These are phyloP conservation scores for Pseudogymnoascus sp. DNA, from an alignment of 2,329 filamentous ascomycete genomes.

Conservation along the genomic window DNA sequence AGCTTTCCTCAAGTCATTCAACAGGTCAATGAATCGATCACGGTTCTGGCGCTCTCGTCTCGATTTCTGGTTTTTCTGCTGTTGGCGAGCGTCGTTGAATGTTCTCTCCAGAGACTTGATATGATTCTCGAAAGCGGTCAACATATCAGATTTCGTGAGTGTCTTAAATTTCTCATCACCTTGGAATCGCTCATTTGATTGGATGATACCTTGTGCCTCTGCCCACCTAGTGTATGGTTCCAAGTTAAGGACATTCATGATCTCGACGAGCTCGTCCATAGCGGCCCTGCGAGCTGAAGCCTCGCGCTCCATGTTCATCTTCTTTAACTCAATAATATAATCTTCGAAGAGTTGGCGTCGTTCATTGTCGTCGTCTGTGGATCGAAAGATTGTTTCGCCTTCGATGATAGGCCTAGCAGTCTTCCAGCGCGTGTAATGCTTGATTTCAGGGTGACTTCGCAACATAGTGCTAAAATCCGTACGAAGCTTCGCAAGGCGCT, in stretches of 20 bases:
- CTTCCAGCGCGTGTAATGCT: conserved; percentile 94
- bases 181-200: conserved; percentile 68
- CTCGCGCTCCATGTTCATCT: conserved; percentile 69
- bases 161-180: conserved; percentile 77
- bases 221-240: conserved; percentile 94
- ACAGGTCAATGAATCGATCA: conserved; percentile 68
- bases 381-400: conserved; percentile 89
- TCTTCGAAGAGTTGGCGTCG: conserved; percentile 87
- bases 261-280: conserved; percentile 70
- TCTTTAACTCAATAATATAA: conserved; percentile 80
- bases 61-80: conserved; percentile 72
- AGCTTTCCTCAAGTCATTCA: conserved; percentile 64
- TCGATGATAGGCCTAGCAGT: conserved; percentile 91
- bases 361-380: conserved; percentile 79
- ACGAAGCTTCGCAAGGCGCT: conserved; percentile 83
- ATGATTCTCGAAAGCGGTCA: conserved; percentile 89
- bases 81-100: conserved; percentile 85
- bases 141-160: conserved; percentile 80
- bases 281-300: conserved; percentile 65
- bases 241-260: conserved; percentile 72
- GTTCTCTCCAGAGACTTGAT: conserved; percentile 86
- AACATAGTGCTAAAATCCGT: conserved; percentile 95
- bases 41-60: conserved; percentile 80
- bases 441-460: conserved; percentile 92
- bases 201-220: conserved; percentile 76